Conservation (phyloP, 306 rosid species). For the Vigna mungo region DNA sequence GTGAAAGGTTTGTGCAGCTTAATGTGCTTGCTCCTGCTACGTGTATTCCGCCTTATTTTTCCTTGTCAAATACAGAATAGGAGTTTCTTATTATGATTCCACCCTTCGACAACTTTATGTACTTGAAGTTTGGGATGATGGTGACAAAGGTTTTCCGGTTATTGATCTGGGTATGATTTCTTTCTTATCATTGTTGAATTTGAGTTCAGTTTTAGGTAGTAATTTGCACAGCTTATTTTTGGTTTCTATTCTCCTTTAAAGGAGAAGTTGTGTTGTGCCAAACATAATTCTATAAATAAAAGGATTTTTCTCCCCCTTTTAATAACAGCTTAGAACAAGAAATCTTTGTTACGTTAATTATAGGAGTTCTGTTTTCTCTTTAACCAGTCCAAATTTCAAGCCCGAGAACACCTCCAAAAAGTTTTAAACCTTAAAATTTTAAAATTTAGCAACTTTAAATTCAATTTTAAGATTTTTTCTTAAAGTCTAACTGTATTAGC, state of each 20-base stretch:
- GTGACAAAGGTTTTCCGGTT: conserved; percentile 78
- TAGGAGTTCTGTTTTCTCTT: background rate
- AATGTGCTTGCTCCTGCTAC: conserved; percentile 32
- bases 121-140: conserved; percentile 96
- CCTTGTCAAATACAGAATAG: conserved; percentile 64
- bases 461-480: background rate
- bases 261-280: background rate
- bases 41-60: conserved; percentile 24
- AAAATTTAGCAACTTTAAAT: background rate
- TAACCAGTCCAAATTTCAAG: background rate
- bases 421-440: background rate
- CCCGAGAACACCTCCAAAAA: background rate
- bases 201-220: conserved; percentile 37
- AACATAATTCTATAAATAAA: background rate
- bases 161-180: conserved; percentile 79
- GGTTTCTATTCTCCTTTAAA: background rate
- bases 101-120: conserved; percentile 86
- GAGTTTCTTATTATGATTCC: conserved; percentile 90
- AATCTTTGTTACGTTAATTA: background rate
- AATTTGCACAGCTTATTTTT: background rate
- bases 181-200: conserved; percentile 36
- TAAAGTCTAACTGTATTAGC: background rate
- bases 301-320: background rate
- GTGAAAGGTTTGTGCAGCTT: conserved; percentile 23
- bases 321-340: background rate